Base-by-base conservation (phyloP, 164 flowering plant genomes). In the Vitis rotundifolia region DNA sequence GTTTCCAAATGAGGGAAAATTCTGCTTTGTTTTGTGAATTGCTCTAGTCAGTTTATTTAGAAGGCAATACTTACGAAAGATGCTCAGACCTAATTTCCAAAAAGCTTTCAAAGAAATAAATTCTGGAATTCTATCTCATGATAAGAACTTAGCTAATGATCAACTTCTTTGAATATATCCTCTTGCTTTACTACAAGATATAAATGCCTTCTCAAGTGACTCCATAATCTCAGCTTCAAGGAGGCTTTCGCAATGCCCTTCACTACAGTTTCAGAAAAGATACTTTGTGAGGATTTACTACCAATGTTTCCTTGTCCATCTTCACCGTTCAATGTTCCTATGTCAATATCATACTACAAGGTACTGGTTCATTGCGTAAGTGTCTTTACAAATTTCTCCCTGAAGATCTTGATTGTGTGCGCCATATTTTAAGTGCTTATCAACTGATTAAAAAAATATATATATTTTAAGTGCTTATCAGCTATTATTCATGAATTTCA, bases 211-310 rank as follows among this genome's bases (percentile, higher is more conserved):
- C 11, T 53, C 50, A 10, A 53, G 56, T 77, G 69, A 18, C 72
- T 71, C 26, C 29, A 22, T 48, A 49, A 70, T 80, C 86, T 77
- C 88, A 95, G 99, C 77, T 90, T 91, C 78, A 89, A 89, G 84
- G 88, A 87, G 78, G 97, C 96, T 75, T 88, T 91, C 68, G 78
- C 62, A 68, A 84, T 93, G 90, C 98, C 98, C 15, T 88, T 86
- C 55, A 81, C 85, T 52, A 81, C 94, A 48, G 78, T 93, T 67
- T 95, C 99, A 48, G 68, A 70, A 61, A 87, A 86, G 82, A 84
- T 93, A 76, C 69, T 72, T 44, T 89, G 89, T 69, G 77, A 82
- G 74, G 88, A 89, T 69, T 64, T 91, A 60, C 69, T 87, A 75
- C 91, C 97, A n/a, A 77, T 95, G 70, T 91, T 81, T 73, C 89